Conservation (phyloP, 1,284 basidiomycete genomes). For the Austropuccinia psidii region DNA sequence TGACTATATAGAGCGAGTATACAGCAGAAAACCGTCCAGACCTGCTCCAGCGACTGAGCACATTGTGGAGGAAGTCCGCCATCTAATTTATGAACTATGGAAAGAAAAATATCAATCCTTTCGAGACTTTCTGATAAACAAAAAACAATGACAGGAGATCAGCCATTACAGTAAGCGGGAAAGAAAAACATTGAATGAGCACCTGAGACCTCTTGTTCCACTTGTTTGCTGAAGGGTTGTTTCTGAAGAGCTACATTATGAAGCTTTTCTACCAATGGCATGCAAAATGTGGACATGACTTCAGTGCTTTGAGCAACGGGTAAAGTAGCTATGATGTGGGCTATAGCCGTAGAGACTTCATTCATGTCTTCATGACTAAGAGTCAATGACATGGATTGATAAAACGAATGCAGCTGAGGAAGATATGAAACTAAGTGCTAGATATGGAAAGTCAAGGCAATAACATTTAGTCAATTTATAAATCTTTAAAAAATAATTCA, state of each 20-base stretch:
- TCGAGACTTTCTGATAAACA: slow-evolving; percentile 63
- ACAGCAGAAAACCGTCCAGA: slow-evolving; percentile 73
- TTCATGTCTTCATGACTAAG: slow-evolving; percentile 78
- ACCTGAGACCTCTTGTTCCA: slow-evolving; percentile 63
- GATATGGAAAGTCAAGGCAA: slow-evolving; percentile 3
- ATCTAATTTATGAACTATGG: slow-evolving; percentile 56
- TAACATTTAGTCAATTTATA: slow-evolving; percentile 33
- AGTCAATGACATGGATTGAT: slow-evolving; percentile 65
- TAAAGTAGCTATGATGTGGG: slow-evolving; percentile 88
- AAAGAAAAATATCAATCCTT: slow-evolving; percentile 78
- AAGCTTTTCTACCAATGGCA: slow-evolving; percentile 53
- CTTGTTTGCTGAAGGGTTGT: slow-evolving; percentile 54
- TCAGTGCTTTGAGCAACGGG: slow-evolving; percentile 72
- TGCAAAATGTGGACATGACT: slow-evolving; percentile 72
- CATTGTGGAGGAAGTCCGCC: slow-evolving; percentile 66
- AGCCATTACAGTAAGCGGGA: slow-evolving; percentile 29
- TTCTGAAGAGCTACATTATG: slow-evolving; percentile 47
- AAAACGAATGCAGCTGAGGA: slow-evolving; percentile 82
- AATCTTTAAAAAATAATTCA: neutral
- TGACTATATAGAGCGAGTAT: slow-evolving; percentile 74
- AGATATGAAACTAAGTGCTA: slow-evolving; percentile 85
- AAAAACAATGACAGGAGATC: slow-evolving; percentile 38
- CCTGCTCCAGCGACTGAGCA: slow-evolving; percentile 65
- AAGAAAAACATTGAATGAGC: slow-evolving; percentile 50
- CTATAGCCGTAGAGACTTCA: slow-evolving; percentile 90